These are phyloP conservation scores for Berkeleyomyces rouxiae DNA, from an alignment of 2,329 filamentous ascomycete genomes.

Conservation along the genomic window DNA sequence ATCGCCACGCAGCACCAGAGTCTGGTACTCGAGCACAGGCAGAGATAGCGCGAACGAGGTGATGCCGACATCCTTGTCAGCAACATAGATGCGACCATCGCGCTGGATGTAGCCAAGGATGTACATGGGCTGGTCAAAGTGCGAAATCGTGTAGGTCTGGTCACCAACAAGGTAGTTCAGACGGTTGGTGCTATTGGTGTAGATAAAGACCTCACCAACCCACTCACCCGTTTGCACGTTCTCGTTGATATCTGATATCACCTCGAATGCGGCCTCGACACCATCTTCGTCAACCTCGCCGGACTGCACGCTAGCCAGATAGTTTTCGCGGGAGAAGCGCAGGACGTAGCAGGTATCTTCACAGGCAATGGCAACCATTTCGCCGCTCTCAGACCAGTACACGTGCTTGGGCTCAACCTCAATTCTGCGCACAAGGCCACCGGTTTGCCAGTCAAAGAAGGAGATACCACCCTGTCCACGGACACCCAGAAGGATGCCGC, in stretches of 20 bases:
- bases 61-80: constrained; percentile 87
- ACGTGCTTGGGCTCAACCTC: constrained; percentile 62
- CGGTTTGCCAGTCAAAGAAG: constrained; percentile 91
- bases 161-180: constrained; percentile 96
- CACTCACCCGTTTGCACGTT: constrained; percentile 87
- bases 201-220: constrained; percentile 98
- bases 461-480: constrained; percentile 89
- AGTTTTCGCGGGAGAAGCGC: constrained; percentile 78
- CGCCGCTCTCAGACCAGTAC: constrained; percentile 95
- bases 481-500: constrained; percentile 80
- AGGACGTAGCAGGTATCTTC: constrained; percentile 93
- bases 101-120: constrained; percentile 87
- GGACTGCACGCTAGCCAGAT: constrained; percentile 64
- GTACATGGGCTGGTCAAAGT: constrained; percentile 93
- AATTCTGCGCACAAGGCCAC: constrained; percentile 77
- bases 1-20: constrained; percentile 80
- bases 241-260: constrained; percentile 90
- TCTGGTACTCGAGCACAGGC: constrained; percentile 91
- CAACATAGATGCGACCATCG: constrained; percentile 87
- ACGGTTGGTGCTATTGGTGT: constrained; percentile 91
- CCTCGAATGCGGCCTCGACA: constrained; percentile 88
- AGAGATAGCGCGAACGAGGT: constrained; percentile 84
- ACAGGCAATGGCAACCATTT: constrained; percentile 81
- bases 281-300: constrained; percentile 78
- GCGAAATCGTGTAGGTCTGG: constrained; percentile 92